phyloP scores from a whole-genome alignment of 176 grass and related monocot species.

The Cenchrus americanus region DNA sequence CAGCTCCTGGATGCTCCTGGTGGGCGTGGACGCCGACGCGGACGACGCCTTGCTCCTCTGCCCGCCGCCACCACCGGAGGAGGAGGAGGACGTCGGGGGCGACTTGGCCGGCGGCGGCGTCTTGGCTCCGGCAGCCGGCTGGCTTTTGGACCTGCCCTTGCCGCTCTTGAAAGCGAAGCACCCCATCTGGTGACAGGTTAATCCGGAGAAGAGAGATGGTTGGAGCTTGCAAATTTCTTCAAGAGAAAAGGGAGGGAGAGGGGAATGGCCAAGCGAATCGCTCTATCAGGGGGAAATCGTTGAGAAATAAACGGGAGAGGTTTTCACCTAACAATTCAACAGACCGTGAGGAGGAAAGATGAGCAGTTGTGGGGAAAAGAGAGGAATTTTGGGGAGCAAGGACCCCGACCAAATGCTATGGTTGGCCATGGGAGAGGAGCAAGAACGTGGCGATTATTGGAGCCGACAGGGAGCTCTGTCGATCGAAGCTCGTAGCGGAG shows the following conservation, averaged over 20 bases:
- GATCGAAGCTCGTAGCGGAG: background rate
- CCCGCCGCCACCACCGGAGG: background rate
- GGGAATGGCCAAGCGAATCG: background rate
- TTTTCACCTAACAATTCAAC: background rate
- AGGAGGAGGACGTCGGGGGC: conserved; percentile 7
- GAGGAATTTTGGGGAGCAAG: too few relatives aligned
- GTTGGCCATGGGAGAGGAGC: background rate
- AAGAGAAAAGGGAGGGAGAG: background rate
- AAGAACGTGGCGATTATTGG: background rate
- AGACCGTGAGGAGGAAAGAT: background rate
- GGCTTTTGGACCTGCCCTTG: conserved; percentile 31
- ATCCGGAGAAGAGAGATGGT: background rate
- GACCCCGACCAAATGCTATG: background rate
- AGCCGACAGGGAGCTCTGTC: background rate
- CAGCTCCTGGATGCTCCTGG: conserved; percentile 67
- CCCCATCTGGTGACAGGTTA: conserved; percentile 36
- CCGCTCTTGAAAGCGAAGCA: conserved; percentile 55
- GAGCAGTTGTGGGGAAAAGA: background rate
- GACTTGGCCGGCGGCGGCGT: conserved; percentile 19
- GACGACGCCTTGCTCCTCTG: conserved; percentile 44
- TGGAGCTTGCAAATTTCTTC: background rate
- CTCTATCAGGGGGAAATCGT: background rate
- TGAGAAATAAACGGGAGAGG: conserved; percentile 1
- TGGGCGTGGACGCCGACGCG: conserved; percentile 42
- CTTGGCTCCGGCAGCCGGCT: background rate